Base-by-base conservation (phyloP, 129 eudicot species). In the Deinandra increscens region DNA sequence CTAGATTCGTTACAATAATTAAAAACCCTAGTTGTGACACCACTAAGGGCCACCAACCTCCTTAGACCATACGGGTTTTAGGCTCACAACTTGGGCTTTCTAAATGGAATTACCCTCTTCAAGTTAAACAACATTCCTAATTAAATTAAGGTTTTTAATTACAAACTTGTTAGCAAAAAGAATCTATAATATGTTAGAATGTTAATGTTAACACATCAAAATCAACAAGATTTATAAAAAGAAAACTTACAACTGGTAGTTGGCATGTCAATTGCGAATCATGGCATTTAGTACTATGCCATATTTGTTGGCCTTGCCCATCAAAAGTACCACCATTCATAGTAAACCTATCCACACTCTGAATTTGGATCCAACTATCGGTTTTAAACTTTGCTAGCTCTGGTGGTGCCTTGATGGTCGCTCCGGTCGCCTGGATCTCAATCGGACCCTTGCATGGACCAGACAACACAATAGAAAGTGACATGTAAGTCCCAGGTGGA, bases 321-420 rank as follows among this genome's bases (percentile, higher is more conserved):
- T 84, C 85, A 7, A 79, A 76, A 0, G 75, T 76, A 49, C 94
- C 94, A 1, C 87, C 83, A 0, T 42, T 64, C 76, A 87, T 64
- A 7, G 34, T 76, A 37, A 87, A 60, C 11, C 10, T 61, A 22
- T 74, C 53, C 11, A 87, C 22, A 38, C 72, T 22, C 17, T 37
- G 66, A 44, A 87, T 38, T 0, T 26, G 49, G 3, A 87, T 67
- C 89, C 89, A 84, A 22, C 51, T 17, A 4, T 43, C 69, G 15
- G 54, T 43, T 31, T 19, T 60, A 18, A 84, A 74, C 55, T 23
- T 67, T 7, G n/a, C 49, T 1, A 75, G 75, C 45, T 84, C 83
- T 0, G 73, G 63, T 13, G 82, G 78, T 11, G 82, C 82, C 62
- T 78, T 78, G 29, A 78, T 20, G 54, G 64, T 72, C 33, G 77